These are phyloP conservation scores for Mortierella claussenii DNA, from an alignment of 192 early-diverging fungal genomes.

Conservation along the genomic window DNA sequence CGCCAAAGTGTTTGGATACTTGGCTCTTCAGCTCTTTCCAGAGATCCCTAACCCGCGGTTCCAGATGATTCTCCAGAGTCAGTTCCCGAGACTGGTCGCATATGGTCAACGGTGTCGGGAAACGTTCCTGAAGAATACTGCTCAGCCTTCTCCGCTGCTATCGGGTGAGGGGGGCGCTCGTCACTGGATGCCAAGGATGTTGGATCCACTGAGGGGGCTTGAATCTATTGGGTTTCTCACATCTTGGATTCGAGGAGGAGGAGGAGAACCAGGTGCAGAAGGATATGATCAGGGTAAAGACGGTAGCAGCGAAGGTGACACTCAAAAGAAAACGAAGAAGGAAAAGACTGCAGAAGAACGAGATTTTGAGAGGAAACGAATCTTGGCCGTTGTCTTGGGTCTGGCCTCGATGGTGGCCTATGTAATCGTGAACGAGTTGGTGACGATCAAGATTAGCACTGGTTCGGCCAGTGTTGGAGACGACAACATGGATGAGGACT, in stretches of 20 bases:
- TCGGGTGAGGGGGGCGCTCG: too few species aligned
- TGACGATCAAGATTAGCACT: conserved; percentile 56
- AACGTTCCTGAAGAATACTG: conserved; percentile 36
- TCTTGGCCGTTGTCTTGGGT: conserved; percentile 58
- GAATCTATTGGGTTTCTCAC: too few species aligned
- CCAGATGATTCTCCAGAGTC: conserved; percentile 68
- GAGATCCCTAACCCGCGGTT: conserved; percentile 74
- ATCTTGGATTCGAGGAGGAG: conserved; percentile 40
- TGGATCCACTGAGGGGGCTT: too few species aligned
- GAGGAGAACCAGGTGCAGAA: not conserved
- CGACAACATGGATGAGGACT: conserved; percentile 9
- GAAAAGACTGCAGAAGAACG: conserved; percentile 28
- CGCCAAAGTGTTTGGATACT: conserved; percentile 82
- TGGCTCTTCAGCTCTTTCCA: conserved; percentile 81
- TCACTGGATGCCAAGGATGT: too few species aligned
- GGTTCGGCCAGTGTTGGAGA: too few species aligned
- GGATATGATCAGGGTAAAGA: not conserved
- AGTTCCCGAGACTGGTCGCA: conserved; percentile 71
- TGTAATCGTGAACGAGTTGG: conserved; percentile 70
- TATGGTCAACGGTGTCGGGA: conserved; percentile 70
- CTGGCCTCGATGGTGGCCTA: conserved; percentile 58
- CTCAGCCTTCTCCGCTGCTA: conserved; percentile 14
- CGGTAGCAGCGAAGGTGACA: conserved; percentile 16
- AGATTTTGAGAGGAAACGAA: conserved; percentile 64
- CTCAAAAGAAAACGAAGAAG: too few species aligned